Evolutionary conservation across 2,329 filamentous ascomycete genomes (phyloP).

Genomic region (Fusarium hainanense): DNA sequence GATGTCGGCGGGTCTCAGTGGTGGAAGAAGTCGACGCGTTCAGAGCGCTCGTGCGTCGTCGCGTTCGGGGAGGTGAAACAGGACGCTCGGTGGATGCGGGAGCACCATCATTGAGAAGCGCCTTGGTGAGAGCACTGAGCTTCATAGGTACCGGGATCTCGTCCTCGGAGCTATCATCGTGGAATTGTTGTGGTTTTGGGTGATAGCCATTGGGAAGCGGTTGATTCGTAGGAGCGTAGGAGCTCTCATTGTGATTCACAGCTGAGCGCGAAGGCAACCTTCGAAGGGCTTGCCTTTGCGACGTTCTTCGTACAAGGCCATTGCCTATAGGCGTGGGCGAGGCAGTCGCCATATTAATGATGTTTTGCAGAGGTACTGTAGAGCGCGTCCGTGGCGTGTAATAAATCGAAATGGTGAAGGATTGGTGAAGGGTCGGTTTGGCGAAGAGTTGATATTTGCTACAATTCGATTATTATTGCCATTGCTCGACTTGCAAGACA

Average conservation of each 20-base stretch:
- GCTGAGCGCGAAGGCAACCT: constrained; percentile 61
- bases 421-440: constrained; percentile 28
- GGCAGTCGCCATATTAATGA: constrained; percentile 60
- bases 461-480: constrained; percentile 55
- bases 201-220: constrained; percentile 49
- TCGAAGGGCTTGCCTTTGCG: constrained; percentile 66
- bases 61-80: constrained; percentile 60
- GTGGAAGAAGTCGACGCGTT: constrained; percentile 57
- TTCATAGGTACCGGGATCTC: constrained; percentile 93
- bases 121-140: constrained; percentile 91
- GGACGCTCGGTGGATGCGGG: constrained; percentile 57
- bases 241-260: constrained; percentile 59
- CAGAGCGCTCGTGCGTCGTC: constrained; percentile 62
- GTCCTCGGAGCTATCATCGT: constrained; percentile 91
- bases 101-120: constrained; percentile 75
- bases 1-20: constrained; percentile 58
- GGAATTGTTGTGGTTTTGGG: constrained; percentile 60
- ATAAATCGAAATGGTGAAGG: constrained; percentile 29
- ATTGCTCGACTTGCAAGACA: constrained; percentile 52
- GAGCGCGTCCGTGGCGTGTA: constrained; percentile 31
- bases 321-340: constrained; percentile 67
- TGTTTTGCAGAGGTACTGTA: constrained; percentile 29
- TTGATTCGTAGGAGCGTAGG: constrained; percentile 49
- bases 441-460: constrained; percentile 50
- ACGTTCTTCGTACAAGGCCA: constrained; percentile 63